These are phyloP conservation scores for Aspergillus viridinutans DNA, from an alignment of 2,329 filamentous ascomycete species.

Conservation along the genomic window DNA sequence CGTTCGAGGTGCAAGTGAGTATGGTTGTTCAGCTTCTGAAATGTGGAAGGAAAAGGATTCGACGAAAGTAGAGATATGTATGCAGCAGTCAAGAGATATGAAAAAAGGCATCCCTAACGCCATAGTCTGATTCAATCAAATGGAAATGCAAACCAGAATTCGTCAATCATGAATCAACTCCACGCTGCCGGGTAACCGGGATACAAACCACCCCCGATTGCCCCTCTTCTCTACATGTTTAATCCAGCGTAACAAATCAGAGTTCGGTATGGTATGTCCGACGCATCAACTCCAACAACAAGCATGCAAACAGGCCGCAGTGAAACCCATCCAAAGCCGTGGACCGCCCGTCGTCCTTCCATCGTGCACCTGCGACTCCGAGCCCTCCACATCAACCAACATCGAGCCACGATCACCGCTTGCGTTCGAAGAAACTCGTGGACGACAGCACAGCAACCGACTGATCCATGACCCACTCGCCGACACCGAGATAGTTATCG, in stretches of 20 bases:
- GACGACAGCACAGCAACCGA: conserved; percentile 86
- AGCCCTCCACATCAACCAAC: neutral
- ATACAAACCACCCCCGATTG: neutral
- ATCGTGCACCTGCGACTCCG: neutral
- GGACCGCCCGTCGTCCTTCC: neutral
- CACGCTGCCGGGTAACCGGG: neutral
- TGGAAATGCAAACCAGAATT: conserved; percentile 5
- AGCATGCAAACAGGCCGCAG: conserved; percentile 6
- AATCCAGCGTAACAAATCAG: neutral
- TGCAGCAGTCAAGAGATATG: conserved; percentile 8
- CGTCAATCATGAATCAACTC: conserved; percentile 13
- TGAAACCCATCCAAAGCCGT: neutral
- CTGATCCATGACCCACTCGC: conserved; percentile 98
- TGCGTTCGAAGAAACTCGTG: conserved; percentile 87
- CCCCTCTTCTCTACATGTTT: neutral
- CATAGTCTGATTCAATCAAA: conserved; percentile 7
- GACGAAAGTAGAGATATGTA: conserved; percentile 3
- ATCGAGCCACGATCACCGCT: conserved; percentile 52
- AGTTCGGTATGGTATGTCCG: neutral
- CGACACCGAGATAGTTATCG: conserved; percentile 86
- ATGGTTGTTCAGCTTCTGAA: neutral
- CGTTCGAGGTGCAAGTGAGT: neutral
- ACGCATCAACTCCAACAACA: neutral
- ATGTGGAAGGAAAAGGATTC: neutral
- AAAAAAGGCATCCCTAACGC: conserved; percentile 19